Evolutionary conservation across 2,329 filamentous ascomycete genomes (phyloP).

Genomic region (Sporothrix inflata): DNA sequence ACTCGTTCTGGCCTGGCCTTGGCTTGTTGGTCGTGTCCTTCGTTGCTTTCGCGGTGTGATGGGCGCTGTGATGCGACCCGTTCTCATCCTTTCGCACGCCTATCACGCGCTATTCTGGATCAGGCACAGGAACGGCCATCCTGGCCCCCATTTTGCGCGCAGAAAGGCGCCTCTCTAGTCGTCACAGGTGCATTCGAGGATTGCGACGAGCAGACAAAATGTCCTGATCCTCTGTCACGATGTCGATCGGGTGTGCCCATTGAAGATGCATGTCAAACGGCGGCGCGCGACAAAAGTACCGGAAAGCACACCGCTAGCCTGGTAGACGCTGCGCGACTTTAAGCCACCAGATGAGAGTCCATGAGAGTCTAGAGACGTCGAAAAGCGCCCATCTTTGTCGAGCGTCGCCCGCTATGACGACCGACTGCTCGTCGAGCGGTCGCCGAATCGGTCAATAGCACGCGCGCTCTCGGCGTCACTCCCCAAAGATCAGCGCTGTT

Average conservation of each 20-base stretch:
- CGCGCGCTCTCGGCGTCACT: not conserved
- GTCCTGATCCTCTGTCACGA: conserved; percentile 6
- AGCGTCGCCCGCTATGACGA: not conserved
- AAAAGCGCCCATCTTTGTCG: not conserved
- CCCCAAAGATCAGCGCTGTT: conserved; percentile 6
- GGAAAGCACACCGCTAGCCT: conserved; percentile 2
- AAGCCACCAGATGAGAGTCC: not conserved
- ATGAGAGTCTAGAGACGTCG: not conserved
- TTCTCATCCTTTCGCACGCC: not conserved
- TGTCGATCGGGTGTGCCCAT: conserved; percentile 4
- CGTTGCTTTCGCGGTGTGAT: not conserved
- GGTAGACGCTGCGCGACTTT: conserved; percentile 8
- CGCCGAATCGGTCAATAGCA: not conserved
- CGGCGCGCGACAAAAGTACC: conserved; percentile 8
- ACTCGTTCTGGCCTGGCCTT: conserved; percentile 4
- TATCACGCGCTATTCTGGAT: conserved; percentile 21
- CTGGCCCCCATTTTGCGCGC: not conserved
- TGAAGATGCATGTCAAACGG: conserved; percentile 5
- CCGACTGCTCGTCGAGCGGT: not conserved
- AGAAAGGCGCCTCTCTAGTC: not conserved
- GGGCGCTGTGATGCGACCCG: not conserved
- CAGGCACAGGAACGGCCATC: not conserved
- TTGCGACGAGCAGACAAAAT: not conserved
- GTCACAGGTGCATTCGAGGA: conserved; percentile 14
- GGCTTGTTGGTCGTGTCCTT: not conserved